Conservation (phyloP, 129 eudicot species). For the Deinandra increscens region DNA sequence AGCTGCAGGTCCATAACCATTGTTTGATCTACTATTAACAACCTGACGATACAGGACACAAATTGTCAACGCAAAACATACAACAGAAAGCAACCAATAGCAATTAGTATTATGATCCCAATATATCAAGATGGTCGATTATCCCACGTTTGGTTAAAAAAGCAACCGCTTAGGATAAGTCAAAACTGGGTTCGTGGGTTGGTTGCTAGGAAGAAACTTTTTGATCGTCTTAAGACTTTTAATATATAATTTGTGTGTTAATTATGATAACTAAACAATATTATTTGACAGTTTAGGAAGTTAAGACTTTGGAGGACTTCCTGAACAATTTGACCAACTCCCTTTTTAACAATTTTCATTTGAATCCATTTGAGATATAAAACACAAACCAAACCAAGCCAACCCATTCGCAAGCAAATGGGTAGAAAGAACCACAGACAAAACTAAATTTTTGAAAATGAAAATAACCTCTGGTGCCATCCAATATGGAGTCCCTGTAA, state of each 20-base stretch:
- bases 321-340: background rate
- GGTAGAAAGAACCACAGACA: conserved; percentile 1
- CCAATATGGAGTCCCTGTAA: conserved; percentile 94
- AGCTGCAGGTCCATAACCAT: conserved; percentile 83
- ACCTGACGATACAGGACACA: conserved; percentile 41
- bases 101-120: background rate
- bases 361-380: background rate
- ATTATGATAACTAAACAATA: background rate
- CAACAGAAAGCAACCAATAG: background rate
- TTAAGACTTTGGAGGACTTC: background rate
- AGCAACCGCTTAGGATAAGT: background rate
- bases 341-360: background rate
- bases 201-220: background rate
- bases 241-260: background rate
- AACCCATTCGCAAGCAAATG: background rate
- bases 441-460: conserved; percentile 13
- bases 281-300: conserved; percentile 1
- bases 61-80: background rate
- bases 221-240: background rate
- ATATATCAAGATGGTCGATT: background rate
- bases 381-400: background rate
- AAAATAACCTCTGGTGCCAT: conserved; percentile 91
- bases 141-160: background rate
- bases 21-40: conserved; percentile 49
- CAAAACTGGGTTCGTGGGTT: background rate